phyloP scores from a whole-genome alignment of 345 rosid species.

The Physaria fendleri region DNA sequence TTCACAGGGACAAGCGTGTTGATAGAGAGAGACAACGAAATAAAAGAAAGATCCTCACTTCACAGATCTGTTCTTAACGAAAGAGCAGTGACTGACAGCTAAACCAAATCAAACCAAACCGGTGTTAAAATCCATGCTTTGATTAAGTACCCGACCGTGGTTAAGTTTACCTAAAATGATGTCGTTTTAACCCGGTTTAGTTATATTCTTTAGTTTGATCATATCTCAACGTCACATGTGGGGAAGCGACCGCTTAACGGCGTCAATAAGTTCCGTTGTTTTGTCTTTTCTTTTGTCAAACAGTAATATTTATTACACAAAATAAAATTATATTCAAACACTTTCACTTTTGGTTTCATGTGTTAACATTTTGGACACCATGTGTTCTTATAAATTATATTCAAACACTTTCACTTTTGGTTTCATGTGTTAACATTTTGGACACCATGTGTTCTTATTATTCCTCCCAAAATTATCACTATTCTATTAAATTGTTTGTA shows the following conservation, averaged over 20 bases:
- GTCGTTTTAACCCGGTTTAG: background rate
- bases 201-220: background rate
- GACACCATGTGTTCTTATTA: conserved; percentile 22
- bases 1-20: conserved; percentile 27
- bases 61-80: conserved; percentile 26
- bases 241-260: conserved; percentile 1
- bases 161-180: background rate
- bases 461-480: background rate
- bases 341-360: conserved; percentile 9
- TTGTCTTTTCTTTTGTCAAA: background rate
- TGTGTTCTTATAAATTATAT: conserved; percentile 10
- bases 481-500: no score
- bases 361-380: conserved; percentile 13
- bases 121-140: conserved; percentile 8
- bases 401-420: conserved; percentile 5
- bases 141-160: conserved; percentile 11
- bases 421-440: conserved; percentile 10
- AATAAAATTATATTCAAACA: background rate
- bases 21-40: conserved; percentile 30
- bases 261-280: background rate
- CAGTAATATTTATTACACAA: background rate
- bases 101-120: conserved; percentile 1
- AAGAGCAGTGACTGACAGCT: background rate
- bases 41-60: conserved; percentile 28
- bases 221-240: background rate